A percentile compares a stretch with the other conserved stretches of the same genome.
These are phyloP conservation scores for Actinomortierella ambigua DNA, from an alignment of 371 early-diverging fungal species.

Conservation along the genomic window DNA sequence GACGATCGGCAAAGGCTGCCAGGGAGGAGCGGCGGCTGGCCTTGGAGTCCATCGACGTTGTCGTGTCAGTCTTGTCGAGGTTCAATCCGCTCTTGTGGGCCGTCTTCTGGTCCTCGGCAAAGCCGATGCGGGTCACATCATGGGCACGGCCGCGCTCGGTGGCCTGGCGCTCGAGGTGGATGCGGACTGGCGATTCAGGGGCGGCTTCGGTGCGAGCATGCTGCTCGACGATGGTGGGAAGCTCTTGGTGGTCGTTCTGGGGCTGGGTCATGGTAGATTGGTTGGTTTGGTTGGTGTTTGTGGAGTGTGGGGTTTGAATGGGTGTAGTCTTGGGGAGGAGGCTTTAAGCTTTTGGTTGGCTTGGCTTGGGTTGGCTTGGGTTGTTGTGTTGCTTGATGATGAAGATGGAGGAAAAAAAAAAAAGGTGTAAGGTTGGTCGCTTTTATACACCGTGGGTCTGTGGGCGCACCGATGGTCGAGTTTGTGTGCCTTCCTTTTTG, in stretches of 20 bases:
- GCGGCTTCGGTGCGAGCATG: constrained; percentile 8
- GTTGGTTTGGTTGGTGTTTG: constrained; percentile 21
- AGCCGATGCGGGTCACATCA: constrained; percentile 2
- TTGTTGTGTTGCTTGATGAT: background rate
- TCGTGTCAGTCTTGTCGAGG: background rate
- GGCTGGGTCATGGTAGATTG: constrained; percentile 14
- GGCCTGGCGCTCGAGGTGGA: constrained; percentile 12
- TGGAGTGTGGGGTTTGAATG: constrained; percentile 2
- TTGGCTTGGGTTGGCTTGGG: background rate
- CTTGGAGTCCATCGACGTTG: constrained; percentile 7
- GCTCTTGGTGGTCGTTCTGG: constrained; percentile 3
- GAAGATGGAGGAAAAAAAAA: background rate
- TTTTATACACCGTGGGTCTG: background rate
- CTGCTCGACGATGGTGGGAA: background rate
- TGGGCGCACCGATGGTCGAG: no score
- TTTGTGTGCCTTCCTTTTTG: background rate
- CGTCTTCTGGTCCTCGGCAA: no score
- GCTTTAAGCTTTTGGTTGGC: background rate
- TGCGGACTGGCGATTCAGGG: constrained; percentile 9
- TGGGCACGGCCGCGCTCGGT: constrained; percentile 16
- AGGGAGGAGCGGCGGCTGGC: constrained; percentile 20
- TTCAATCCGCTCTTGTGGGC: no score
- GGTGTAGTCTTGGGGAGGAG: background rate
- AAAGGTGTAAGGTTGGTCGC: background rate
- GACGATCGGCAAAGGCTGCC: constrained; percentile 17